Evolutionary conservation across 2,329 filamentous ascomycete genomes (phyloP).

Genomic region (Colletotrichum caudatum): DNA sequence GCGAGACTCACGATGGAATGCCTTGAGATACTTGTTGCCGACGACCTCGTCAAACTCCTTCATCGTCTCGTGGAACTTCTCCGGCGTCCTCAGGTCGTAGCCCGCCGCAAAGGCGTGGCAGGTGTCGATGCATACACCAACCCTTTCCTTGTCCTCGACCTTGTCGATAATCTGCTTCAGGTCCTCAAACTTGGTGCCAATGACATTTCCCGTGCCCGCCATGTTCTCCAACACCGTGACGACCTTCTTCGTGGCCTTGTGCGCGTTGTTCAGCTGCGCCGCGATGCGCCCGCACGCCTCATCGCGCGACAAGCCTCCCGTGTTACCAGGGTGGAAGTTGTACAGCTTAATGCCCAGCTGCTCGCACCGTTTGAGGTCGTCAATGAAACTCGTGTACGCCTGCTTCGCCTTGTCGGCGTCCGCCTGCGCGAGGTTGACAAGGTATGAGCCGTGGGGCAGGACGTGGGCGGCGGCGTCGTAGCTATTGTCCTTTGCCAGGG

Average conservation of each 20-base stretch:
- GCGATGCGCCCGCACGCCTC: slow-evolving; percentile 85
- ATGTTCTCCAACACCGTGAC: slow-evolving; percentile 94
- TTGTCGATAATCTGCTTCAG: slow-evolving; percentile 84
- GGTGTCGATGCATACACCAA: slow-evolving; percentile 96
- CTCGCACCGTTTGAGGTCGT: slow-evolving; percentile 89
- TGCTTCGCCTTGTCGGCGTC: slow-evolving; percentile 85
- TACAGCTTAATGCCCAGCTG: slow-evolving; percentile 89
- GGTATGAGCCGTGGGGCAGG: slow-evolving; percentile 94
- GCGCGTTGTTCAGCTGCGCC: slow-evolving; percentile 82
- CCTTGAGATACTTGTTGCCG: slow-evolving; percentile 82
- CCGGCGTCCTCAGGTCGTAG: slow-evolving; percentile 85
- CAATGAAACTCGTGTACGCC: slow-evolving; percentile 86
- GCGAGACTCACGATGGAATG: slow-evolving; percentile 72
- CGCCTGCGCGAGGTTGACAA: slow-evolving; percentile 92
- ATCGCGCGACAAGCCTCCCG: slow-evolving; percentile 73
- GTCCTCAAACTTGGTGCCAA: slow-evolving; percentile 88
- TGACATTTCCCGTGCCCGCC: slow-evolving; percentile 88
- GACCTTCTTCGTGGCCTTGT: slow-evolving; percentile 80
- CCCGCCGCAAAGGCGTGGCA: slow-evolving; percentile 96
- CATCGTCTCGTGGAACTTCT: slow-evolving; percentile 80
- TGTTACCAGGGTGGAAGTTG: slow-evolving; percentile 96
- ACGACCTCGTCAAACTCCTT: slow-evolving; percentile 81
- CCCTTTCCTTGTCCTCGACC: slow-evolving; percentile 82
- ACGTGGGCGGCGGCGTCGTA: slow-evolving; percentile 81
- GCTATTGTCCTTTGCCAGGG: slow-evolving; percentile 73